phyloP scores from a whole-genome alignment of 768 basidiomycete species.

The Collybia sordida region DNA sequence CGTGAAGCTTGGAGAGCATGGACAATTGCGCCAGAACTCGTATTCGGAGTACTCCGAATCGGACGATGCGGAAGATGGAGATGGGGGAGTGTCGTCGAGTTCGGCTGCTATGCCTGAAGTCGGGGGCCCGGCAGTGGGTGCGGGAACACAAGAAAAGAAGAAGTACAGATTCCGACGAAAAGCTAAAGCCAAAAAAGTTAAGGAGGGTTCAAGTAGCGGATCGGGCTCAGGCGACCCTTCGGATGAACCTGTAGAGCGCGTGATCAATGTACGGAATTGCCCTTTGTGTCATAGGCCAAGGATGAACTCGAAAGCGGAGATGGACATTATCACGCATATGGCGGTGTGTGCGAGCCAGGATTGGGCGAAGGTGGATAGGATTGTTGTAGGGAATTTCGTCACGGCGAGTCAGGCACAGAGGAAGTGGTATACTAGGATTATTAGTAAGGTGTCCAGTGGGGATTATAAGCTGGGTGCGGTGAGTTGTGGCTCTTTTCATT shows the following conservation, averaged over 20 bases:
- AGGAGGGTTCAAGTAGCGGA: conserved; percentile 10
- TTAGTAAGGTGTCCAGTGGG: conserved; percentile 83
- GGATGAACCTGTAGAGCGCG: conserved; percentile 62
- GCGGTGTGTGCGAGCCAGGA: conserved; percentile 94
- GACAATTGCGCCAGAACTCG: conserved; percentile 35
- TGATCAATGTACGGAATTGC: conserved; percentile 95
- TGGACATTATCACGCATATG: conserved; percentile 96
- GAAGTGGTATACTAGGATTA: conserved; percentile 94
- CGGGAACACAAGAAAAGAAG: conserved; percentile 10
- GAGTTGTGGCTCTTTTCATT: conserved; percentile 29
- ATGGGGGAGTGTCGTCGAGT: background rate
- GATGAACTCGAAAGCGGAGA: conserved; percentile 81
- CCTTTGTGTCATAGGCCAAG: conserved; percentile 91
- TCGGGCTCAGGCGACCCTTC: conserved; percentile 7
- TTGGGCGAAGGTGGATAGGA: conserved; percentile 85
- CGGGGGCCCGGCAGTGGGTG: background rate
- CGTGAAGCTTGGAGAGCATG: conserved; percentile 9
- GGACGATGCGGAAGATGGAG: conserved; percentile 29
- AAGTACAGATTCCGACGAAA: conserved; percentile 14
- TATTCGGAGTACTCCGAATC: conserved; percentile 42
- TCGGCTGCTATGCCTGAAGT: conserved; percentile 12
- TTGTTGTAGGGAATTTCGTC: conserved; percentile 93
- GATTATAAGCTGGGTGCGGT: conserved; percentile 90
- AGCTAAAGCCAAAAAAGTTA: conserved; percentile 17
- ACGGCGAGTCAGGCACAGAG: conserved; percentile 94